Evolutionary conservation across 495 filamentous ascomycete species (phyloP).

Genomic region (Aspergillus cavernicola): DNA sequence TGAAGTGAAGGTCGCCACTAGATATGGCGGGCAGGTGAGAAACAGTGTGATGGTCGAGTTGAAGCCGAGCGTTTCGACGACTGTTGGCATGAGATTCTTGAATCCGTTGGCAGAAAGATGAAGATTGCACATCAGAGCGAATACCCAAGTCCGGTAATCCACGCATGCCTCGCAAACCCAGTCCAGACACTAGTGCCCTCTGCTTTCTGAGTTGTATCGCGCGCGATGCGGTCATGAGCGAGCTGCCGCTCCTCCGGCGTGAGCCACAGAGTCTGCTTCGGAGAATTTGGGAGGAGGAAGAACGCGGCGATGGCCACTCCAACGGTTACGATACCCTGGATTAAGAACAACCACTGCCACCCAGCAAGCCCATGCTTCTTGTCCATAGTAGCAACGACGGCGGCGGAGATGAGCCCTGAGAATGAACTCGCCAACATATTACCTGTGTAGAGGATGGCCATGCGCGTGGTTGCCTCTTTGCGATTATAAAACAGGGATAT

Average conservation of each 20-base stretch:
- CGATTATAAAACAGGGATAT: too few relatives aligned
- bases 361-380: constrained; percentile 22
- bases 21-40: constrained; percentile 52
- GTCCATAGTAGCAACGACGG: constrained; percentile 19
- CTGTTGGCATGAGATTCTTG: constrained; percentile 53
- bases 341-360: constrained; percentile 35
- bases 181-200: constrained; percentile 20
- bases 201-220: constrained; percentile 12
- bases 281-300: constrained; percentile 53
- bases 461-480: constrained; percentile 29
- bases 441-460: constrained; percentile 23
- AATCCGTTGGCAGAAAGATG: constrained; percentile 37
- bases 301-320: constrained; percentile 33
- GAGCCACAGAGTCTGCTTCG: constrained; percentile 30
- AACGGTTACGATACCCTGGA: constrained; percentile 40
- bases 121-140: constrained; percentile 22
- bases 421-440: constrained; percentile 26
- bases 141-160: constrained; percentile 38
- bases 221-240: constrained; percentile 30
- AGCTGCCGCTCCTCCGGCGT: constrained; percentile 32
- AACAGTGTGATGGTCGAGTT: constrained; percentile 47
- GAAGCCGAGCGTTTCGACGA: constrained; percentile 29
- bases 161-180: constrained; percentile 34
- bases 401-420: constrained; percentile 25
- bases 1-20: constrained; percentile 42